A percentile compares a stretch with the other conserved stretches of the same genome.
These are phyloP conservation scores for Cutaneotrichosporon sp. DNA, from an alignment of 1,284 basidiomycete genomes.

Conservation along the genomic window DNA sequence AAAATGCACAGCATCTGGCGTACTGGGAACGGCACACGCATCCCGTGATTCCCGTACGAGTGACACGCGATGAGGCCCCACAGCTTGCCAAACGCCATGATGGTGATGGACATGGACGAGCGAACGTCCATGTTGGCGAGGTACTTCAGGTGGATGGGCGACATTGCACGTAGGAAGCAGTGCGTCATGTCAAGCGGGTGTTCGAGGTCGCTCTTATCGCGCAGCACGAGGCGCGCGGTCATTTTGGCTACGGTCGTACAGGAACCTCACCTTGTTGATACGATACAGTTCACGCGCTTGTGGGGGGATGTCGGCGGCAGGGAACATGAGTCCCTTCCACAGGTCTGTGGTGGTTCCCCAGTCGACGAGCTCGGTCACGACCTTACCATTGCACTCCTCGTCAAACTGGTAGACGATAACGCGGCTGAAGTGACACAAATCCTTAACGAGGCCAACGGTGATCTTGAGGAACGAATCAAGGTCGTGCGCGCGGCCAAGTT, in stretches of 20 bases:
- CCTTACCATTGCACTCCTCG: conserved; percentile 61
- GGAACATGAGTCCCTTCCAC: conserved; percentile 63
- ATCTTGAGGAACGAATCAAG: conserved; percentile 73
- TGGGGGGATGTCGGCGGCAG: conserved; percentile 60
- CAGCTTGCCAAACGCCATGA: conserved; percentile 75
- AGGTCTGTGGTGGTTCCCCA: conserved; percentile 77
- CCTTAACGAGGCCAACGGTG: conserved; percentile 75
- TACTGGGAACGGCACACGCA: conserved; percentile 80
- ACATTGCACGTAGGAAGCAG: conserved; percentile 82
- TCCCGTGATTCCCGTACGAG: conserved; percentile 72
- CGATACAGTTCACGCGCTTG: conserved; percentile 61
- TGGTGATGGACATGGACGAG: conserved; percentile 83
- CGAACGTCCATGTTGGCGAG: conserved; percentile 76
- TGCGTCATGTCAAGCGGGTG: conserved; percentile 84
- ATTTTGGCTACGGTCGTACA: conserved; percentile 75
- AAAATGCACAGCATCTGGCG: conserved; percentile 77
- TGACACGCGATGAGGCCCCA: conserved; percentile 87
- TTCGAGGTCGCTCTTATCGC: conserved; percentile 66
- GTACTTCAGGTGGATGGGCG: conserved; percentile 79
- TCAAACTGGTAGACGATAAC: conserved; percentile 80
- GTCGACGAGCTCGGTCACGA: conserved; percentile 79
- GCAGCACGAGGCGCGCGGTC: conserved; percentile 74
- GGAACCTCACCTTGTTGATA: conserved; percentile 72
- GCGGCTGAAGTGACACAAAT: conserved; percentile 78
- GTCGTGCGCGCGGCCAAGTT: conserved; percentile 69